These are phyloP conservation scores for Rhizophora mangle DNA, from an alignment of 345 rosid genomes.

Conservation along the genomic window DNA sequence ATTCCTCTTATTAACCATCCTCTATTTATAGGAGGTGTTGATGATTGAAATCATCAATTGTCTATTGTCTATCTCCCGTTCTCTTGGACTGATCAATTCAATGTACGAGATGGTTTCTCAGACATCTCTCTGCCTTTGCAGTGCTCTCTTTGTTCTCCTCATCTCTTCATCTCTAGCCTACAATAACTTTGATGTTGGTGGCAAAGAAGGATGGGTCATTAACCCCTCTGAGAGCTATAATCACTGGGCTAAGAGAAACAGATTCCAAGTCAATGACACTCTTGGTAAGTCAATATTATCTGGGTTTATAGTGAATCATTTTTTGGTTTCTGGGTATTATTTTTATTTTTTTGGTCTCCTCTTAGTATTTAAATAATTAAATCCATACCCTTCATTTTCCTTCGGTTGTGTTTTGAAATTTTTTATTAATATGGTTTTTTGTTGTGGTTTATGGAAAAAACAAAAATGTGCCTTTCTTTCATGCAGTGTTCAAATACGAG, in stretches of 20 bases:
- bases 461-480: background rate
- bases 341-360: background rate
- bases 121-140: conserved; percentile 18
- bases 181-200: conserved; percentile 51
- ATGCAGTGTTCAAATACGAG: conserved; percentile 45
- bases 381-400: too few species aligned
- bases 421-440: too few species aligned
- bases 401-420: too few species aligned
- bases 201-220: conserved; percentile 53
- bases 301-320: too few species aligned
- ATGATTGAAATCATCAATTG: too few species aligned
- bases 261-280: conserved; percentile 61
- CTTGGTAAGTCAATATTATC: conserved; percentile 30
- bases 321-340: background rate
- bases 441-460: too few species aligned
- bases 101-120: conserved; percentile 22
- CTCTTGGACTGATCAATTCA: too few species aligned
- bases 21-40: too few species aligned
- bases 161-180: conserved; percentile 32
- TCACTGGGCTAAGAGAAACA: conserved; percentile 51
- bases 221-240: conserved; percentile 42
- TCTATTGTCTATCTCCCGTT: too few species aligned
- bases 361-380: background rate
- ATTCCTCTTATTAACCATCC: too few species aligned
- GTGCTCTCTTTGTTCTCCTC: conserved; percentile 21